Percentiles rank a stretch among this genome's conserved stretches.
These are phyloP conservation scores for Curvularia sp. DNA, from an alignment of 2,329 filamentous ascomycete species.

Conservation along the genomic window DNA sequence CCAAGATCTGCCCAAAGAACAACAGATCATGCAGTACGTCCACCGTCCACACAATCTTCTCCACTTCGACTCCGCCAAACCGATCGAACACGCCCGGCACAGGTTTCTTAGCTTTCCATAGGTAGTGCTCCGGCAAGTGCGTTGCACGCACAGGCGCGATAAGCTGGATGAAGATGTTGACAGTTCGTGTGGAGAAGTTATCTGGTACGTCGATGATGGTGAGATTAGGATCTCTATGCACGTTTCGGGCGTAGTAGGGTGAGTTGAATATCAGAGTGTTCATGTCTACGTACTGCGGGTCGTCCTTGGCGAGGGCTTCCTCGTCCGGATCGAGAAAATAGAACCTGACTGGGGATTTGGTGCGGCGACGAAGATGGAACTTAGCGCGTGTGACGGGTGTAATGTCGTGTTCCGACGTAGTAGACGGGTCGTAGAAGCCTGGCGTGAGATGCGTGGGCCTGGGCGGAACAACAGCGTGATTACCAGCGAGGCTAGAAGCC, in stretches of 20 bases:
- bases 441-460: not conserved
- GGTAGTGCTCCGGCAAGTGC: constrained; percentile 9
- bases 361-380: constrained; percentile 13
- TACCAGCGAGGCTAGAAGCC: no score
- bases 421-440: not conserved
- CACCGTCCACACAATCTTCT: constrained; percentile 5
- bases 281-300: constrained; percentile 3
- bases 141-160: constrained; percentile 4
- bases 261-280: not conserved
- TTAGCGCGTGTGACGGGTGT: not conserved
- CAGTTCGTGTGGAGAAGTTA: not conserved
- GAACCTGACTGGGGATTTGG: constrained; percentile 1
- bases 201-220: not conserved
- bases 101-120: not conserved
- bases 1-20: constrained; percentile 1
- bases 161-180: constrained; percentile 14
- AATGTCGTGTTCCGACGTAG: not conserved
- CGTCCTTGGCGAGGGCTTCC: not conserved
- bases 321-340: constrained; percentile 1
- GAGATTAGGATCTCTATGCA: not conserved
- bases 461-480: no score
- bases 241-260: not conserved
- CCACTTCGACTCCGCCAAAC: not conserved
- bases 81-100: not conserved
- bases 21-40: not conserved